Evolutionary conservation across 2,329 filamentous ascomycete genomes (phyloP).

Genomic region (Pyrenochaeta sp.): DNA sequence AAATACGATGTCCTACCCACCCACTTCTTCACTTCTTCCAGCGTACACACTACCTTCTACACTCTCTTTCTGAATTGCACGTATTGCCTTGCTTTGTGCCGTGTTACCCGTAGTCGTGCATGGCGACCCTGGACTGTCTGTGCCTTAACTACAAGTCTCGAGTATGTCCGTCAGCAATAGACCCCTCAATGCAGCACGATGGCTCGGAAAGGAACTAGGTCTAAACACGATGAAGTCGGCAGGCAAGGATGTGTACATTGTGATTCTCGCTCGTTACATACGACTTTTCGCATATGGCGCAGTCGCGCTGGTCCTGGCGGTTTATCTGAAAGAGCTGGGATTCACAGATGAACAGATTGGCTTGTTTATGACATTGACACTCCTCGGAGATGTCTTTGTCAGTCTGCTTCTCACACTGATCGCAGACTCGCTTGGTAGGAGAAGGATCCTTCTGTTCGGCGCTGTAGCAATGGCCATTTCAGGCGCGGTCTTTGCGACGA

Average conservation of each 20-base stretch:
- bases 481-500: conserved; percentile 46
- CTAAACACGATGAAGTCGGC: conserved; percentile 37
- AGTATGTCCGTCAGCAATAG: conserved; percentile 21
- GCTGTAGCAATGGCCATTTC: conserved; percentile 46
- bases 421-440: conserved; percentile 46
- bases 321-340: conserved; percentile 46
- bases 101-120: conserved; percentile 1
- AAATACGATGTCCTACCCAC: background rate
- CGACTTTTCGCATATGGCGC: conserved; percentile 50
- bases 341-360: conserved; percentile 50
- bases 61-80: background rate
- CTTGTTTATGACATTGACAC: conserved; percentile 52
- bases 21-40: background rate
- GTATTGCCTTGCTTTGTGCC: background rate
- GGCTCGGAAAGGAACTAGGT: conserved; percentile 41
- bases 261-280: conserved; percentile 47
- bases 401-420: conserved; percentile 49
- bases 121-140: background rate
- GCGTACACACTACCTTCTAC: background rate
- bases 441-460: conserved; percentile 45
- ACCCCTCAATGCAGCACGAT: conserved; percentile 17
- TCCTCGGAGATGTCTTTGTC: conserved; percentile 49
- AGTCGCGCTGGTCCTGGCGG: conserved; percentile 46
- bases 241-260: conserved; percentile 42
- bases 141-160: background rate